A percentile compares a stretch with the other conserved stretches of the same genome.
These are phyloP conservation scores for Aspergillus quadrilineatus DNA, from an alignment of 2,329 filamentous ascomycete species.

Conservation along the genomic window DNA sequence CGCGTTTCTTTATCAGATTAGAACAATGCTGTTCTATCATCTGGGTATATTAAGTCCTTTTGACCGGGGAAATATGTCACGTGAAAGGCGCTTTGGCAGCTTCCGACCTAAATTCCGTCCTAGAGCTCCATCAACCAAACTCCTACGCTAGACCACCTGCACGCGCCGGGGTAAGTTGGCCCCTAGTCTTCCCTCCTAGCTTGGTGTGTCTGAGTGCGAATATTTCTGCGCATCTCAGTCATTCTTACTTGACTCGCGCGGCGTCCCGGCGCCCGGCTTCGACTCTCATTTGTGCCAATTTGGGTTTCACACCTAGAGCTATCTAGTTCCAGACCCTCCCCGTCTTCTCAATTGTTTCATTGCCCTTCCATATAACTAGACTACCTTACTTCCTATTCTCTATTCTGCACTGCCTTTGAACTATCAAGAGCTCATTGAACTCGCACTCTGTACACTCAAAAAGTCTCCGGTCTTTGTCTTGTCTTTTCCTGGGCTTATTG, in stretches of 20 bases:
- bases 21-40: background rate
- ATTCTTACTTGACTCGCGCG: conserved; percentile 3
- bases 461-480: background rate
- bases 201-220: background rate
- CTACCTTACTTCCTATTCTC: background rate
- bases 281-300: conserved; percentile 3
- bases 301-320: conserved; percentile 11
- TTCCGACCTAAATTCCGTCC: conserved; percentile 22
- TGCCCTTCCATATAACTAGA: background rate
- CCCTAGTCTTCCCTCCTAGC: background rate
- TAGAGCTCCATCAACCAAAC: conserved; percentile 25
- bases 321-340: conserved; percentile 11
- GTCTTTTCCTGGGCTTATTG: background rate
- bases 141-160: conserved; percentile 19
- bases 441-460: background rate
- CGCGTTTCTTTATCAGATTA: too few relatives aligned
- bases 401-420: background rate
- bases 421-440: background rate
- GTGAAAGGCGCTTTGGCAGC: conserved; percentile 16
- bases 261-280: background rate
- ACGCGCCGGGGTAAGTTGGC: conserved; percentile 12
- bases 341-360: background rate
- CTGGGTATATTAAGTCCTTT: background rate
- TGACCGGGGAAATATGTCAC: conserved; percentile 17
- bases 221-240: background rate